Base-by-base conservation (phyloP, 2,329 filamentous ascomycete genomes). In the Hypoxylon sp. region DNA sequence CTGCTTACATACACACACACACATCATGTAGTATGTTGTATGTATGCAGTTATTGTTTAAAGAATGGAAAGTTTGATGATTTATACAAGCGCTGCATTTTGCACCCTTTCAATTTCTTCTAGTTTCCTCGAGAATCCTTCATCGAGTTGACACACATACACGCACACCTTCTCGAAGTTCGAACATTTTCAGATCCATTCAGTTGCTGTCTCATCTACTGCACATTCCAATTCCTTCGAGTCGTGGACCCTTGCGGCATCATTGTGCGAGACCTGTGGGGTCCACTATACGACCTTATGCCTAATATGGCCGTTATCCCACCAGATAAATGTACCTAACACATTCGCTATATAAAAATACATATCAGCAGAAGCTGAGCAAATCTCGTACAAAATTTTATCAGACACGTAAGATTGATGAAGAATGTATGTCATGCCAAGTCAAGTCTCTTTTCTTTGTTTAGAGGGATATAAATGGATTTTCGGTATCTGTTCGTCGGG, bases 151-250 rank as follows among this genome's bases (percentile, higher is more conserved):
- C 32, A 25, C n/a, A 32, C 28, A 41, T 43, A 25, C 13, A 34
- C 23, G 17, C 13, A 6, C 23, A 48, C 10, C 30, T 52, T 36
- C 19, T 34, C 13, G 17, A 43, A 13, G 41, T 38, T 49, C 36
- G 43, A 53, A 34, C 7, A 23, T 49, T 45, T 46, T 45, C 49
- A 43, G 23, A 51, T 58, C 17, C 17, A 60, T 60, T 58, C 25
- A 38, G 25, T 53, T 52, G 19, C 19, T 60, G 62, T 68, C 66
- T 68, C 63, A 66, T 66, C 52, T 67, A 43, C 56, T 61, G 46
- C 56, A 51, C 49, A 60, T 65, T 63, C 52, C 34, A 58, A 60
- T 61, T 70, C 67, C 67, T 70, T 70, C 60, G 60, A 61, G 45
- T 45, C 30, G 17, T 58, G 49, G 23, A 67, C 32, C 56, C 55